Conservation (phyloP, 768 basidiomycete species). For the Boletus reticulatus region DNA sequence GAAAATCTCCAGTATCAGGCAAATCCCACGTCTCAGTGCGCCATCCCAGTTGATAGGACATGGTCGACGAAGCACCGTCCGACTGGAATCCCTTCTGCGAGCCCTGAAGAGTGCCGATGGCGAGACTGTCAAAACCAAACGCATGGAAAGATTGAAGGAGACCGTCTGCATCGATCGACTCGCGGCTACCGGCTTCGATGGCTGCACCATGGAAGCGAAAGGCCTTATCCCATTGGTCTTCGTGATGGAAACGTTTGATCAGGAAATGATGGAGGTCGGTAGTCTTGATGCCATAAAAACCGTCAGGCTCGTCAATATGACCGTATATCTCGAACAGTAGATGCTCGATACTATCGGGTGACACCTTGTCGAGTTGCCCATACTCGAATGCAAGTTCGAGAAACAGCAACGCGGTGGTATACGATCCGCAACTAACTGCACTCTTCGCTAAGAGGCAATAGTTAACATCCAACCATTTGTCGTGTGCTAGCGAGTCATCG, state of each 20-base stretch:
- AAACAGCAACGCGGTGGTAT: conserved; percentile 88
- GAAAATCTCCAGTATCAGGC: conserved; percentile 53
- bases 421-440: conserved; percentile 77
- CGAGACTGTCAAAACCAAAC: conserved; percentile 89
- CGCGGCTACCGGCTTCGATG: conserved; percentile 57
- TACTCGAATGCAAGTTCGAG: conserved; percentile 75
- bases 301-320: conserved; percentile 96
- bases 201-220: conserved; percentile 88
- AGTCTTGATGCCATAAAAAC: conserved; percentile 92
- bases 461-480: conserved; percentile 82
- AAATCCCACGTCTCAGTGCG: conserved; percentile 95
- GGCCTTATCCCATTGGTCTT: conserved; percentile 89
- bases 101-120: conserved; percentile 60
- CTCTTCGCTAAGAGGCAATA: conserved; percentile 67
- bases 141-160: conserved; percentile 80
- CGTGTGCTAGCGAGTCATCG: conserved; percentile 48
- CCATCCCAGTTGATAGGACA: conserved; percentile 87
- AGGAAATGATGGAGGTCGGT: conserved; percentile 77
- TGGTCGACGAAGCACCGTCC: conserved; percentile 37
- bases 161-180: conserved; percentile 51
- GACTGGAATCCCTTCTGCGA: conserved; percentile 33
- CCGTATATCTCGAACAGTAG: conserved; percentile 90
- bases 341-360: conserved; percentile 48
- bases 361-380: conserved; percentile 26
- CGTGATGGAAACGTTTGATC: conserved; percentile 86